These are phyloP conservation scores for Ustilago trichophora DNA, from an alignment of 1,284 basidiomycete genomes.

Conservation along the genomic window DNA sequence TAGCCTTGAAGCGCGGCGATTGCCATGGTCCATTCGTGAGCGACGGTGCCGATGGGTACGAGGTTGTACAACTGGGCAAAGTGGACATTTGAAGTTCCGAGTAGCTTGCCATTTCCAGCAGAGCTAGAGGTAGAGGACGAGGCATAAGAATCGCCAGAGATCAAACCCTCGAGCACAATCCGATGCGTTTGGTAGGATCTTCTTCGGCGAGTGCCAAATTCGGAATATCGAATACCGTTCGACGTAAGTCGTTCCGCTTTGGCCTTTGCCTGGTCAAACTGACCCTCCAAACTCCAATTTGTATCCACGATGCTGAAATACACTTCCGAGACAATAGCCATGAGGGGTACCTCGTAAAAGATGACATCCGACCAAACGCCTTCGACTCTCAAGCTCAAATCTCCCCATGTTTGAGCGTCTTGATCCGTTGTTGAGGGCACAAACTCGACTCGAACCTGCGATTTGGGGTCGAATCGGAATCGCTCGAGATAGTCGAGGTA, in stretches of 20 bases:
- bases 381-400: constrained; percentile 76
- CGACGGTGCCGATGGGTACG: constrained; percentile 61
- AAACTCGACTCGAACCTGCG: constrained; percentile 79
- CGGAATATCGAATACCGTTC: constrained; percentile 80
- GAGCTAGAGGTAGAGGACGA: not conserved
- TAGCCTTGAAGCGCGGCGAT: constrained; percentile 61
- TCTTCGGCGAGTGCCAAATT: constrained; percentile 91
- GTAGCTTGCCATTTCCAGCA: constrained; percentile 71
- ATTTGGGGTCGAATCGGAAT: constrained; percentile 79
- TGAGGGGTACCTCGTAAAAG: constrained; percentile 93
- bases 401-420: constrained; percentile 69
- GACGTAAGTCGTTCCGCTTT: constrained; percentile 79
- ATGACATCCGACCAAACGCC: constrained; percentile 91
- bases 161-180: constrained; percentile 77
- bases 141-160: constrained; percentile 71
- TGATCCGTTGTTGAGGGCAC: constrained; percentile 67
- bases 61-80: constrained; percentile 56
- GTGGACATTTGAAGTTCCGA: constrained; percentile 68
- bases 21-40: constrained; percentile 66
- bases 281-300: constrained; percentile 84
- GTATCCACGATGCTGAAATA: constrained; percentile 77
- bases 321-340: constrained; percentile 84
- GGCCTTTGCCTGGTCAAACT: constrained; percentile 74
- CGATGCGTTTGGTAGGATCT: constrained; percentile 84
- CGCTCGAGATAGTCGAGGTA: constrained; percentile 81